These are phyloP conservation scores for Cercospora janseana DNA, from an alignment of 2,329 filamentous ascomycete genomes.

Conservation along the genomic window DNA sequence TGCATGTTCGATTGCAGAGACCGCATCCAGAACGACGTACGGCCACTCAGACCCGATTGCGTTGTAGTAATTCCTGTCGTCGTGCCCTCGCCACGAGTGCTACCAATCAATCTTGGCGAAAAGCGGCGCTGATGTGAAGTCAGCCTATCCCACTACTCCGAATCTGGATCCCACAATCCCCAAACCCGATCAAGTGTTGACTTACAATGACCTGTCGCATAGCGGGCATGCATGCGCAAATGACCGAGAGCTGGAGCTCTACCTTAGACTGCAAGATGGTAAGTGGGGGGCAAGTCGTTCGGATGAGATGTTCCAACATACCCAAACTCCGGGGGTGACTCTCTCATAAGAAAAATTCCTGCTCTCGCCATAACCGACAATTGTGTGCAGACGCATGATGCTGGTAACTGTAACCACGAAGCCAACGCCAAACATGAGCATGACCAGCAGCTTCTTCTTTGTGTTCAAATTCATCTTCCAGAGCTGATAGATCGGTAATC, in stretches of 20 bases:
- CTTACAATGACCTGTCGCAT: conserved; percentile 17
- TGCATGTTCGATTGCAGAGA: conserved; percentile 6
- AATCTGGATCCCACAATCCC: too few relatives aligned
- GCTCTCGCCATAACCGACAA: not conserved
- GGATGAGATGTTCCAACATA: not conserved
- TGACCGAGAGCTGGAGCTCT: conserved; percentile 16
- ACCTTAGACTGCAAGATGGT: conserved; percentile 6
- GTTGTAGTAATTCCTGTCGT: conserved; percentile 5
- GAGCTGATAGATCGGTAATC: conserved; percentile 4
- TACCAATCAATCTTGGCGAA: conserved; percentile 14
- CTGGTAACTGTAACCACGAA: conserved; percentile 3
- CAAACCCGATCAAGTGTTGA: not conserved
- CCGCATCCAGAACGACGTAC: conserved; percentile 17
- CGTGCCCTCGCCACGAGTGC: conserved; percentile 6
- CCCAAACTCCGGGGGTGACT: conserved; percentile 4
- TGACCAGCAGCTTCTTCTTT: conserved; percentile 9
- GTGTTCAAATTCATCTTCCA: conserved; percentile 12
- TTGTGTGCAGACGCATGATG: not conserved
- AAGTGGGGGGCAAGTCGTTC: not conserved
- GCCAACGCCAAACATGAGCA: conserved; percentile 13
- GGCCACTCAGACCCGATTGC: conserved; percentile 14
- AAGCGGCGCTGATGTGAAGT: conserved; percentile 21
- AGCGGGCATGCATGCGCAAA: conserved; percentile 21
- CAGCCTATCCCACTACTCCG: too few relatives aligned
- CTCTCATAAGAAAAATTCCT: not conserved